Evolutionary conservation across 2,329 filamentous ascomycete species (phyloP), one percentile per base, ranked within the genome.

Genomic region (Drechslerella dactyloides): DNA sequence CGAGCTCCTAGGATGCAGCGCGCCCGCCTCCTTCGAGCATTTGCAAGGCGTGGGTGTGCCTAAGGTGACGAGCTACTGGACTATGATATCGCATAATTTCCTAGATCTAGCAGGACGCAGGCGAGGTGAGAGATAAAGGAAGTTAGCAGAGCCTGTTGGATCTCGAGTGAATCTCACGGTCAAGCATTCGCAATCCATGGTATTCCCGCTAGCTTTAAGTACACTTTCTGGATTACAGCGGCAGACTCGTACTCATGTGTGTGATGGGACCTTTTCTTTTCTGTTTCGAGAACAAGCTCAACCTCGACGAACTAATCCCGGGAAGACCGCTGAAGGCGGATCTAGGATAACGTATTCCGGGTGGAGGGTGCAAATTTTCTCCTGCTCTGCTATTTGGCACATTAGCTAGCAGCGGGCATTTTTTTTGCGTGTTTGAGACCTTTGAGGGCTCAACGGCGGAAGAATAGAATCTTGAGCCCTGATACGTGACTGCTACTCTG

Each of bases 21-120:
- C 55, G 55, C 46, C 56, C 37, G 17, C 55, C 50, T 35, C 50
- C 30, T 23, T 48, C 23, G 42, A 40, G 44, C n/a, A n/a, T n/a
- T n/a, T n/a, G n/a, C n/a, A n/a, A 35, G 44, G 51, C 24, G 24
- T 52, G 50, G 13, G 58, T 61, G 57, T 53, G 54, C 63, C 55
- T 53, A 37, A 60, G 19, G 64, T 61, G 60, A 62, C 58, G 57
- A 57, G 42, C 27, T 61, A 57, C 57, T 27, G n/a, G 52, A 17
- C 33, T 27, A 33, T 62, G 65, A 69, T 69, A 69, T 69, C 65
- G 58, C 64, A 69, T 69, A 69, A 62, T 52, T 57, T 69, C 40
- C 64, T 69, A 30, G 37, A 69, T 62, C 6, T 30, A 69, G 64
- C 61, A 69, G 64, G 64, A 61, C 24, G n/a, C 40, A 35, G 23